Evolutionary conservation across 306 rosid genomes (phyloP).

Genomic region (Glycine soja): DNA sequence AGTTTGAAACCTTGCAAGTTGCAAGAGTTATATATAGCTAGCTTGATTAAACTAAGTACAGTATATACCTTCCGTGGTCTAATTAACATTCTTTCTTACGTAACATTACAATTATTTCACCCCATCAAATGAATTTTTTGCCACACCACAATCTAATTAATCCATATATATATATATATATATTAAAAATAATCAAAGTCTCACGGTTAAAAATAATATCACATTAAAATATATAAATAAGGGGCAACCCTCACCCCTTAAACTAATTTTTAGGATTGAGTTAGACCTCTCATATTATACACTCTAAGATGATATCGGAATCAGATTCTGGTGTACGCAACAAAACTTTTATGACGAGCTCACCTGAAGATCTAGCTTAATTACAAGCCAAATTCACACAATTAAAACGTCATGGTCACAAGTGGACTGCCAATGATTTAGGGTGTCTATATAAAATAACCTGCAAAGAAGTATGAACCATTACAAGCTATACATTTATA

Average conservation of each 20-base stretch:
- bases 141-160: neutral
- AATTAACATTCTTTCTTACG: neutral
- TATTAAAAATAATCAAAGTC: too few species aligned
- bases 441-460: neutral
- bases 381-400: neutral
- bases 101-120: neutral
- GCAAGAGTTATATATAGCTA: conserved; percentile 2
- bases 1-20: neutral
- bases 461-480: neutral
- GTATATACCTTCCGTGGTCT: neutral
- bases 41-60: neutral
- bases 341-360: neutral
- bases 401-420: neutral
- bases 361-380: neutral
- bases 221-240: too few species aligned
- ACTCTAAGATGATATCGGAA: too few species aligned
- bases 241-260: too few species aligned
- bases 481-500: neutral
- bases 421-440: neutral
- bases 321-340: neutral
- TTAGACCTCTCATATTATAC: too few species aligned
- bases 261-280: too few species aligned
- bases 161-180: too few species aligned
- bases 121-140: conserved; percentile 1
- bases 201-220: too few species aligned